A percentile compares a stretch with the other conserved stretches of the same genome.
These are phyloP conservation scores for Adansonia rubrostipa DNA, from an alignment of 441 rosid genomes.

Conservation along the genomic window DNA sequence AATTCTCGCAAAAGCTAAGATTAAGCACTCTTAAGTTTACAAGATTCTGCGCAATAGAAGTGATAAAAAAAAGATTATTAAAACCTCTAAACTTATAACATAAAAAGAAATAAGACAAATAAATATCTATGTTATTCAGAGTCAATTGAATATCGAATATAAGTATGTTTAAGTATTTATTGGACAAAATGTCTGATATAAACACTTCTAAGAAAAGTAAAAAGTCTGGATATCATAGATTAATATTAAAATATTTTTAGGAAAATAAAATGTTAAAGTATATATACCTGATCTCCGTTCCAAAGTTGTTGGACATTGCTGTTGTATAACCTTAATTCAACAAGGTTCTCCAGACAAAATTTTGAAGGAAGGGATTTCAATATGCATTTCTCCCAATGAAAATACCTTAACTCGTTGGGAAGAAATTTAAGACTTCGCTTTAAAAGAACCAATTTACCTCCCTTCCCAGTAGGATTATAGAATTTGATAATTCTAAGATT, in stretches of 20 bases:
- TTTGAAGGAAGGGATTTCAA: neutral
- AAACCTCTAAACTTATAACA: too few species aligned
- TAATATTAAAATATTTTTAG: too few species aligned
- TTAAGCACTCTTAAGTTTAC: neutral
- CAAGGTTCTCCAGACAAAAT: neutral
- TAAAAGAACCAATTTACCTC: neutral
- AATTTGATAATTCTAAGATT: neutral
- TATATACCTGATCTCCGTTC: neutral
- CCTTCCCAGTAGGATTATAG: conserved; percentile 9
- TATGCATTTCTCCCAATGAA: neutral
- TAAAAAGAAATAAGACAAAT: too few species aligned
- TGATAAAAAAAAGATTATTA: too few species aligned
- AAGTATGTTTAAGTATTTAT: too few species aligned
- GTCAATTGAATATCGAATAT: too few species aligned
- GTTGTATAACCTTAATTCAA: neutral
- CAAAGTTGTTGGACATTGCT: neutral
- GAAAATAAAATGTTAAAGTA: too few species aligned
- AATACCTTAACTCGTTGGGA: neutral
- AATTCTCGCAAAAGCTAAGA: neutral
- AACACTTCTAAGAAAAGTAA: too few species aligned
- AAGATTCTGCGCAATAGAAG: neutral
- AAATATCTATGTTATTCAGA: too few species aligned
- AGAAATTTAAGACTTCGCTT: neutral
- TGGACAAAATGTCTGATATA: too few species aligned
- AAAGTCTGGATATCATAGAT: too few species aligned